These are phyloP conservation scores for Diaporthe helianthi DNA, from an alignment of 2,329 filamentous ascomycete genomes.

Conservation along the genomic window DNA sequence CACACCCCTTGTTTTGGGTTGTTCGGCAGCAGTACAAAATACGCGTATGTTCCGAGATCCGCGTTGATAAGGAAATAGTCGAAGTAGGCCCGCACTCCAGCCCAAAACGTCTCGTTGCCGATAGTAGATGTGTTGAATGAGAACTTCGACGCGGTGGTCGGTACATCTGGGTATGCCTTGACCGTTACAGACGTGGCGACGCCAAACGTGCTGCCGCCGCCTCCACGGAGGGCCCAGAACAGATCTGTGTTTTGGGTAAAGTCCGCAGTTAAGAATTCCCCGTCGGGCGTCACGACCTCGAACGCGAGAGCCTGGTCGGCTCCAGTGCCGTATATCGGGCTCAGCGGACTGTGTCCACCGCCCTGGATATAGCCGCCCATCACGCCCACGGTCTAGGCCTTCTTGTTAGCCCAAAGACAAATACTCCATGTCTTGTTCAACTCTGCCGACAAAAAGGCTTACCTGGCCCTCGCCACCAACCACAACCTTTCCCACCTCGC, in stretches of 20 bases:
- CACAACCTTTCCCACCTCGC: conserved; percentile 13
- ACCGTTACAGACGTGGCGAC: conserved; percentile 17
- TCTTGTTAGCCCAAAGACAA: background rate
- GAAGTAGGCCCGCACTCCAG: conserved; percentile 10
- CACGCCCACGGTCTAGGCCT: conserved; percentile 43
- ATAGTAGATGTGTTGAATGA: conserved; percentile 29
- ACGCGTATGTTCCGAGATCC: conserved; percentile 36
- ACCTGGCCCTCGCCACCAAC: conserved; percentile 31
- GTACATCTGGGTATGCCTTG: conserved; percentile 7
- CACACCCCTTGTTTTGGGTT: background rate
- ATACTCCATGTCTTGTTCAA: too few species aligned
- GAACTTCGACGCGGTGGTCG: background rate
- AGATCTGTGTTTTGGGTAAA: conserved; percentile 56
- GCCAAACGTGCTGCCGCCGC: conserved; percentile 46
- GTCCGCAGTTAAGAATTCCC: conserved; percentile 53
- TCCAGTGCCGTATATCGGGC: conserved; percentile 55
- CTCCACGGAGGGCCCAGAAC: conserved; percentile 63
- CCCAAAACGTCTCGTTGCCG: conserved; percentile 25
- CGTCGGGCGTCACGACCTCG: conserved; percentile 55
- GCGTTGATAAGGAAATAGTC: background rate
- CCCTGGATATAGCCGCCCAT: conserved; percentile 60
- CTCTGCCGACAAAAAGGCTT: background rate
- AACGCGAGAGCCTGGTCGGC: conserved; percentile 58
- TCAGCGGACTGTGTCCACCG: conserved; percentile 57
- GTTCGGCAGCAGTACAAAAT: conserved; percentile 4